Evolutionary conservation across 257 asterid genomes (phyloP).

Genomic region (Verbascum thapsus): DNA sequence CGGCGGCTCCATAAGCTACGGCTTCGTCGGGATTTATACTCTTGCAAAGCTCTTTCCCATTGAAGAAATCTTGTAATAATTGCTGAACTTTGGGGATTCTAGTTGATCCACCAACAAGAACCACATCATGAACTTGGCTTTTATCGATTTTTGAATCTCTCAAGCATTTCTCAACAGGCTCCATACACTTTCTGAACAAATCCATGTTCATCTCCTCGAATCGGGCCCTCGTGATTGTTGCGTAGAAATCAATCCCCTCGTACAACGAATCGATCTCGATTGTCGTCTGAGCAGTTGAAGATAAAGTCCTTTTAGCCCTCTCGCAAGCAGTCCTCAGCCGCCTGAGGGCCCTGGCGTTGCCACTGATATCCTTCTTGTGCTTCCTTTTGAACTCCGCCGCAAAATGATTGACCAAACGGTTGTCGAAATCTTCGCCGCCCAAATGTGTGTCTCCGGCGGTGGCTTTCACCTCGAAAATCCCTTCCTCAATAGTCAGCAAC

Average conservation of each 20-base stretch:
- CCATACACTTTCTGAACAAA: constrained; percentile 57
- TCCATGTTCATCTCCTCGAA: constrained; percentile 68
- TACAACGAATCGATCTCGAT: constrained; percentile 59
- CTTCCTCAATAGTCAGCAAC: constrained; percentile 45
- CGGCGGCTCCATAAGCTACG: constrained; percentile 63
- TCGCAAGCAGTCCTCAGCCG: constrained; percentile 56
- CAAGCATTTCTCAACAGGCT: constrained; percentile 60
- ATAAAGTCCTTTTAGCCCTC: constrained; percentile 62
- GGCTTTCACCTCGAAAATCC: constrained; percentile 52
- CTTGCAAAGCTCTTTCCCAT: constrained; percentile 67
- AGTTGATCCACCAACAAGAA: constrained; percentile 62
- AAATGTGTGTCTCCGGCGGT: constrained; percentile 53
- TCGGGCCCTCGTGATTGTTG: constrained; percentile 52
- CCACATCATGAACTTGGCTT: constrained; percentile 52
- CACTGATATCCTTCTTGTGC: constrained; percentile 55
- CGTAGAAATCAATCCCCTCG: constrained; percentile 61
- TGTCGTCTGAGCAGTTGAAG: constrained; percentile 57
- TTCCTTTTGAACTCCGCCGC: constrained; percentile 53
- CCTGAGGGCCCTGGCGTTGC: constrained; percentile 52
- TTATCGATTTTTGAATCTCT: constrained; percentile 52
- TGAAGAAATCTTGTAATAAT: constrained; percentile 53
- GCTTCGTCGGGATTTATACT: constrained; percentile 67
- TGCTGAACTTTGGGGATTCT: constrained; percentile 64
- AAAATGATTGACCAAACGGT: constrained; percentile 50
- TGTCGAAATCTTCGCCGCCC: constrained; percentile 59